These are phyloP conservation scores for Gastroboletus turbinatus DNA, from an alignment of 1,284 basidiomycete species.

Conservation along the genomic window DNA sequence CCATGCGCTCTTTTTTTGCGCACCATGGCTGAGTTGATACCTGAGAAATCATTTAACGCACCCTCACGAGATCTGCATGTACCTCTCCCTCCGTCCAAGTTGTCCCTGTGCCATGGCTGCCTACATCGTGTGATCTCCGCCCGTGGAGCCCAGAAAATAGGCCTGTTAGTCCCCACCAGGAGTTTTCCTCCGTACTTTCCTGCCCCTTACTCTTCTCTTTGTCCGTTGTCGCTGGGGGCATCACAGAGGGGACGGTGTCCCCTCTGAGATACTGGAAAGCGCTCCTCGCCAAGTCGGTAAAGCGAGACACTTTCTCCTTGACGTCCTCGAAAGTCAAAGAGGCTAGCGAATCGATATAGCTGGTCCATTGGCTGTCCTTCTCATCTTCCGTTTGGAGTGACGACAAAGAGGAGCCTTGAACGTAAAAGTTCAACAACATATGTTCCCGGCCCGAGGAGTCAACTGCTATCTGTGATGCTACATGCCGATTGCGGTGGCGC, in stretches of 20 bases:
- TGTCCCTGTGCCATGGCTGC: constrained; percentile 36
- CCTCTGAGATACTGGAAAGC: constrained; percentile 73
- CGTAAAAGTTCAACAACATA: constrained; percentile 77
- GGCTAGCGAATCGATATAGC: constrained; percentile 37
- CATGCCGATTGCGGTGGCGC: constrained; percentile 75
- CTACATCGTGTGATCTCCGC: constrained; percentile 36
- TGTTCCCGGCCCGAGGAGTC: constrained; percentile 74
- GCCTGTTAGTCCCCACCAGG: constrained; percentile 57
- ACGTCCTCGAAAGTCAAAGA: constrained; percentile 57
- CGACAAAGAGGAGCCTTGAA: constrained; percentile 52
- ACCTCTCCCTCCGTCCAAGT: constrained; percentile 74
- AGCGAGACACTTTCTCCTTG: constrained; percentile 35
- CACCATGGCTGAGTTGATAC: neutral
- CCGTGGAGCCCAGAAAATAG: constrained; percentile 68
- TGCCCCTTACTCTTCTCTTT: constrained; percentile 32
- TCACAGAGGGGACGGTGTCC: constrained; percentile 42
- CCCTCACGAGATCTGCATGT: constrained; percentile 73
- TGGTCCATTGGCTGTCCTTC: constrained; percentile 22
- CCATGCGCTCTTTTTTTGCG: constrained; percentile 1
- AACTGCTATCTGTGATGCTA: constrained; percentile 69
- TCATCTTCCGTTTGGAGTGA: constrained; percentile 33
- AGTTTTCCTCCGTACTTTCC: constrained; percentile 39
- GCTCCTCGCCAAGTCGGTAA: constrained; percentile 47
- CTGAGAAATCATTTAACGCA: constrained; percentile 36
- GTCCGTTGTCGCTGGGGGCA: constrained; percentile 23